Base-by-base conservation (phyloP, 164 flowering plant species). In the Stephania japonica region DNA sequence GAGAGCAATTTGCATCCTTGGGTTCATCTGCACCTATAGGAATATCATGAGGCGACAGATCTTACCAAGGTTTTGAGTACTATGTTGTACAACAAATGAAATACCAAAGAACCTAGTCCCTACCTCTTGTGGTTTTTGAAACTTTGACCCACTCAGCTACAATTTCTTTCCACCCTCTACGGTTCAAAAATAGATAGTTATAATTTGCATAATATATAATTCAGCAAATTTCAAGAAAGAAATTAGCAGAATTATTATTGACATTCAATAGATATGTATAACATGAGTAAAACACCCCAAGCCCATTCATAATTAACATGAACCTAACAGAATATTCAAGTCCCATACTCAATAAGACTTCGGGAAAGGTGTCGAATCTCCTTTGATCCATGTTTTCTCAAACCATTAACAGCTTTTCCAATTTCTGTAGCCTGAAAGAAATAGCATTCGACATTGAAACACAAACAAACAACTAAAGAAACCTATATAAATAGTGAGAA, bases 161-260 rank as follows among this genome's bases (percentile, higher is more conserved):
- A 87, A 88, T 73, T 32, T 72, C 80, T 80, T 87, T 91, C 99
- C 99, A 95, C 24, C 69, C 86, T 13, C 99, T 95, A 89, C 79
- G 83, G 62, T 27, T 21, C 27, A 77, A 8, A 32, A 69, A 72
- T 7, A 71, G 43, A 75, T 9, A 70, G 14, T 65, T 56, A 12
- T 19, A 63, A 41, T 43, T 32, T 27, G 19, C 10, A 25, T 61
- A 38, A 8, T 6, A 53, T 0, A 73, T 10, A 24, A 6, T 18
- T 53, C 38, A 5, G 11, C 44, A 19, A 53, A 11, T 59, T 19
- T 70, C 38, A 12, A 70, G 24, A 61, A 18, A 1, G 11, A 8
- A 19, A 6, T 21, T 21, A 70, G 23, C 64, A 70, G 49, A 59
- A 56, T 1, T 63, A 32, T 63, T 23, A 47, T 47, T 11, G 53